phyloP scores from a whole-genome alignment of 1,139 yeast genomes.

The Meyerozyma elateridarum region DNA sequence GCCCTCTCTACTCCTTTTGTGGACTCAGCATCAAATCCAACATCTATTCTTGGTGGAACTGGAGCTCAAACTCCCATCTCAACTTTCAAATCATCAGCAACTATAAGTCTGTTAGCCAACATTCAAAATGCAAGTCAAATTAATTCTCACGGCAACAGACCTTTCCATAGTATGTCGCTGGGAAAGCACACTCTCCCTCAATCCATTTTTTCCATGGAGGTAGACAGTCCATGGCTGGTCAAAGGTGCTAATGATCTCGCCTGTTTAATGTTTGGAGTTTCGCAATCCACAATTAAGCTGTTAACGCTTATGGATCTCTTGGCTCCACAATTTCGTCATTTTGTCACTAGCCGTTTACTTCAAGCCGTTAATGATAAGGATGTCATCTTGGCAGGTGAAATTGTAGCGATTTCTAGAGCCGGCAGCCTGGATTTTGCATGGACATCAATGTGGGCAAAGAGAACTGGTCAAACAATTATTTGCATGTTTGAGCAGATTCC shows the following conservation, averaged over 20 bases:
- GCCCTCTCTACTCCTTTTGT: conserved; percentile 76
- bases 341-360: conserved; percentile 52
- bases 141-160: conserved; percentile 26
- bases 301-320: conserved; percentile 71
- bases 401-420: conserved; percentile 50
- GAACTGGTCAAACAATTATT: conserved; percentile 63
- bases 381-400: conserved; percentile 49
- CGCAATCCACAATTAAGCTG: conserved; percentile 57
- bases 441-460: conserved; percentile 88
- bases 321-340: conserved; percentile 66
- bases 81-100: background rate
- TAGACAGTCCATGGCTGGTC: conserved; percentile 73
- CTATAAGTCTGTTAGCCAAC: background rate
- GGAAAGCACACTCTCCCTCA: conserved; percentile 69
- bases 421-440: conserved; percentile 54
- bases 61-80: background rate
- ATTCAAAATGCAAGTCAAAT: background rate
- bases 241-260: conserved; percentile 88
- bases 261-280: conserved; percentile 79
- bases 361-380: conserved; percentile 37
- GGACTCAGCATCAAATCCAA: conserved; percentile 40
- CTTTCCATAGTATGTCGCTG: conserved; percentile 58
- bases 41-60: conserved; percentile 15
- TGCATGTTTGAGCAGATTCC: conserved; percentile 88
- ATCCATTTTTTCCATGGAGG: conserved; percentile 78